Base-by-base conservation (phyloP, 2,329 filamentous ascomycete species). In the Diaporthe sp. region DNA sequence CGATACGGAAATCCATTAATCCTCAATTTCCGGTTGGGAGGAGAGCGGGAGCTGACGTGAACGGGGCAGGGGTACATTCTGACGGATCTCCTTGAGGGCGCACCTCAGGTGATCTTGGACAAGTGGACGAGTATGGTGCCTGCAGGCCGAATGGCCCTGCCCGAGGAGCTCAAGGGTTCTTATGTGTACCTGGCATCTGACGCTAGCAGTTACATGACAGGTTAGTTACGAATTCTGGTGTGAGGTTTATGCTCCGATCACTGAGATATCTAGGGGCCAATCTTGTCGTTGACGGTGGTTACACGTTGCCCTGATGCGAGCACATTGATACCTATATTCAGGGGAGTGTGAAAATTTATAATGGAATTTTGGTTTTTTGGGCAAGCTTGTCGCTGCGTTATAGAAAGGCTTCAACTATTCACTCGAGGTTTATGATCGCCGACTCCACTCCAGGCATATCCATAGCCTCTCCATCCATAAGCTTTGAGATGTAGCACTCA, bases 121-220 rank as follows among this genome's bases (percentile, higher is more conserved):
- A 62, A 80, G 74, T 83, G 81, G 82, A 74, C 79, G 34, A 75
- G 77, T 34, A 82, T 82, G 81, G 75, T 82, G n/a, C 81, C 81
- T 3, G 81, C 79, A 17, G 67, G 72, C 22, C 79, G 80, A 53
- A 79, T 84, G 42, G 82, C 81, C 55, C 78, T 82, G 17, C 75
- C 83, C n/a, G 72, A 80, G 19, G 82, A 84, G 61, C 77, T 84
- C 15, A 84, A 85, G 73, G 82, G 83, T 4, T 79, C 81, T 1
- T 85, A 84, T 65, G 82, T 85, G 12, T 86, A 82, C 68, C 77
- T 84, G 34, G 83, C 84, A 9, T 85, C 84, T 65, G 82, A 85
- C 74, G 84, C 84, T 6, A 83, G 82, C 44, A 84, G 82, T 67
- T 86, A 85, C 74, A 84, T 86, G 84, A 85, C 83, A 12, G 84